Evolutionary conservation across 257 asterid species (phyloP).

Genomic region (Prunella vulgaris): DNA sequence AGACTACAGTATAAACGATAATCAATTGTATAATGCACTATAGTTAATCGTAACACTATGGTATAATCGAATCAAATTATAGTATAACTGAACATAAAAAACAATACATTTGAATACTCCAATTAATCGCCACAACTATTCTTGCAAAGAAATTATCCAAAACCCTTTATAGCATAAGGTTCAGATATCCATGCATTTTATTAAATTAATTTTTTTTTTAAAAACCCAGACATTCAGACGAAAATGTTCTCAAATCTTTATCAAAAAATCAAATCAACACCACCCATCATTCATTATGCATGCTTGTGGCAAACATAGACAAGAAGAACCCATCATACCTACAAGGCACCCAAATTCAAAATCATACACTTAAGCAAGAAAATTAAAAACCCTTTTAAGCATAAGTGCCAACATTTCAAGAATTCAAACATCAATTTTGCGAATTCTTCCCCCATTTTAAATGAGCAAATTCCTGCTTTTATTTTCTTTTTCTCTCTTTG

Average conservation of each 20-base stretch:
- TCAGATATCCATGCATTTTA: background rate
- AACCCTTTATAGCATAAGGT: conserved; percentile 3
- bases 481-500: background rate
- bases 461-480: background rate
- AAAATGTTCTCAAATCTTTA: background rate
- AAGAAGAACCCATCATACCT: conserved; percentile 99
- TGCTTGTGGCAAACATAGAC: conserved; percentile 94
- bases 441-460: background rate
- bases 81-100: too few relatives aligned
- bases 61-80: too few relatives aligned
- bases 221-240: background rate
- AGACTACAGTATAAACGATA: too few relatives aligned
- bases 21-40: too few relatives aligned
- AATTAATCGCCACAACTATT: conserved; percentile 77
- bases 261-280: conserved; percentile 26
- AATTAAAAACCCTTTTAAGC: conserved; percentile 7
- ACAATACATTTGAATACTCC: conserved; percentile 92
- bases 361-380: background rate
- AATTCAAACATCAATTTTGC: conserved; percentile 2
- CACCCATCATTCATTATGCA: conserved; percentile 43
- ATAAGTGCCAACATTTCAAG: conserved; percentile 9
- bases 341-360: conserved; percentile 34
- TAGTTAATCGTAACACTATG: too few relatives aligned
- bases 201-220: background rate
- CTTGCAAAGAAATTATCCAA: conserved; percentile 44